Percentiles rank a stretch among this genome's conserved stretches.
These are phyloP conservation scores for Amborella trichopoda DNA, from an alignment of 164 flowering plant genomes.

Conservation along the genomic window DNA sequence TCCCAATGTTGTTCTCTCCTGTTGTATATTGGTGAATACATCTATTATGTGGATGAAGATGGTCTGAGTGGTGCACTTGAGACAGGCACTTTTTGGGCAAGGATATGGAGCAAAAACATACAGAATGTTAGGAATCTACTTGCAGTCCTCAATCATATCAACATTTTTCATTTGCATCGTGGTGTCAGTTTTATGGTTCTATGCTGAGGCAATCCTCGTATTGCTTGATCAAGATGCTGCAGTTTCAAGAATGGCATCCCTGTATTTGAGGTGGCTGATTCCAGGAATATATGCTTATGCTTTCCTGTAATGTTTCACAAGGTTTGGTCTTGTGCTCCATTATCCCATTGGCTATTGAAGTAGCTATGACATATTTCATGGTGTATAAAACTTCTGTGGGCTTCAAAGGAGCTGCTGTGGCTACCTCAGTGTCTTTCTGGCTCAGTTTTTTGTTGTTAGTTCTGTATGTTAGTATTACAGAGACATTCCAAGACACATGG, in stretches of 20 bases:
- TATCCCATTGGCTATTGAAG: constrained; percentile 36
- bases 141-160: constrained; percentile 65
- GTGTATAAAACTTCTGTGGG: constrained; percentile 44
- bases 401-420: constrained; percentile 57
- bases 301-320: constrained; percentile 43
- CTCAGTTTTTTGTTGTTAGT: constrained; percentile 42
- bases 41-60: too few relatives aligned
- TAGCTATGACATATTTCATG: constrained; percentile 44
- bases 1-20: too few relatives aligned
- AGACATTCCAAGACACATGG: constrained; percentile 57
- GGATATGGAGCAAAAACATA: constrained; percentile 64
- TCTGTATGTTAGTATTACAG: constrained; percentile 30
- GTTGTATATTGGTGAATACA: too few relatives aligned
- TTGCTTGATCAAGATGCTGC: constrained; percentile 55
- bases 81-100: constrained; percentile 90
- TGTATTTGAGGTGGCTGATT: constrained; percentile 42
- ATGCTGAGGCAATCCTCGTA: constrained; percentile 42
- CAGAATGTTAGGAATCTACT: constrained; percentile 59
- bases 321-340: constrained; percentile 64
- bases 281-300: constrained; percentile 77
- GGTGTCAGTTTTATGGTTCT: constrained; percentile 59
- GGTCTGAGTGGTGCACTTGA: constrained; percentile 83
- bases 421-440: constrained; percentile 68
- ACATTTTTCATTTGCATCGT: constrained; percentile 35
- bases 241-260: constrained; percentile 40